phyloP scores from a whole-genome alignment of 306 rosid genomes.

The Cicer pinnatifidum region DNA sequence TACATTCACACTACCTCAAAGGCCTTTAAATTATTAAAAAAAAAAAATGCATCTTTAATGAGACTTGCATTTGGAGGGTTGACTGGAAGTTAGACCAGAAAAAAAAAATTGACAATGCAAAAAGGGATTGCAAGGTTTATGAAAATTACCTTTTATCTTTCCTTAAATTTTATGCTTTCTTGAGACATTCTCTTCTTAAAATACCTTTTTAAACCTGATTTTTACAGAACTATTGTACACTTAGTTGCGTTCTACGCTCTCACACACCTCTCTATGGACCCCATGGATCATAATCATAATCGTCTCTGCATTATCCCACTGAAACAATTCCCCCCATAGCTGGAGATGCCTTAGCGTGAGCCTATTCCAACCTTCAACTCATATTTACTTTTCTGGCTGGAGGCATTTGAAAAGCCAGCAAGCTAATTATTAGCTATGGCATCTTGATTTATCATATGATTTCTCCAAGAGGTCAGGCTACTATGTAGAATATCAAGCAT shows the following conservation, averaged over 20 bases:
- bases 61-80: conserved; percentile 6
- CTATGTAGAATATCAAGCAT: conserved; percentile 26
- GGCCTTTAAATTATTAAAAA: neutral
- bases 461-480: conserved; percentile 21
- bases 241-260: conserved; percentile 40
- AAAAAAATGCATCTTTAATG: neutral
- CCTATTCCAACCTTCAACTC: conserved; percentile 35
- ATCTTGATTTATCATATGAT: conserved; percentile 31
- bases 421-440: conserved; percentile 43
- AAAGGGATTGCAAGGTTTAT: neutral
- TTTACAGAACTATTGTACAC: conserved; percentile 55
- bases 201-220: conserved; percentile 38
- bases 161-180: conserved; percentile 36
- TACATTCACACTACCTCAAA: conserved; percentile 5
- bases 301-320: conserved; percentile 15
- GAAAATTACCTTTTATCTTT: conserved; percentile 32
- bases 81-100: neutral
- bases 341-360: conserved; percentile 31
- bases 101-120: neutral
- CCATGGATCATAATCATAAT: conserved; percentile 29
- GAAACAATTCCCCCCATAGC: conserved; percentile 35
- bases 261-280: conserved; percentile 28
- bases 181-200: conserved; percentile 23
- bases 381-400: conserved; percentile 34
- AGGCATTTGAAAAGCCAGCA: conserved; percentile 39